phyloP scores from a whole-genome alignment of 768 basidiomycete species.

The Mycena belliarum region DNA sequence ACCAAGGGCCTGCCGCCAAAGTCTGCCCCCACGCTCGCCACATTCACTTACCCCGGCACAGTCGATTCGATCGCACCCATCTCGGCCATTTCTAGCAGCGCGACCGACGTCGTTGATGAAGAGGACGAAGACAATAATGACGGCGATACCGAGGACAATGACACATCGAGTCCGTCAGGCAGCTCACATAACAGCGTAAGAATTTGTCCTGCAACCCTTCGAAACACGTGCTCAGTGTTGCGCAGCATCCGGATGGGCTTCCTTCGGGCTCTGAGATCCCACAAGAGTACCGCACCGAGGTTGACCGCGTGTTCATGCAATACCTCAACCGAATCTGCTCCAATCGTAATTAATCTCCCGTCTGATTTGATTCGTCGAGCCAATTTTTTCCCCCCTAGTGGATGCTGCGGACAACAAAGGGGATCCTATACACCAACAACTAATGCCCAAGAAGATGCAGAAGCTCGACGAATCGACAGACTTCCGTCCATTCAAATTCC shows the following conservation, averaged over 20 bases:
- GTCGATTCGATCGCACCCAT: constrained; percentile 11
- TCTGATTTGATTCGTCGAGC: constrained; percentile 22
- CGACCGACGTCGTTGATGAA: constrained; percentile 26
- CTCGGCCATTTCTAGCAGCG: constrained; percentile 3
- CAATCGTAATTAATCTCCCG: constrained; percentile 62
- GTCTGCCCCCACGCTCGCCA: constrained; percentile 25
- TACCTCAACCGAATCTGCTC: constrained; percentile 89
- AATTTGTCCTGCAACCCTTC: neutral
- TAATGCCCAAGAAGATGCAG: constrained; percentile 99
- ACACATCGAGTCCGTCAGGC: constrained; percentile 18
- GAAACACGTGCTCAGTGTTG: neutral
- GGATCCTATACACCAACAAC: constrained; percentile 94
- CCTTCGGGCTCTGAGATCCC: constrained; percentile 58
- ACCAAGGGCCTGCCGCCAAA: constrained; percentile 9
- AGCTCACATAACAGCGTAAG: constrained; percentile 15
- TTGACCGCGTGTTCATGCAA: constrained; percentile 89
- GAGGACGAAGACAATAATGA: constrained; percentile 37
- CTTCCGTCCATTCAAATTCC: constrained; percentile 98
- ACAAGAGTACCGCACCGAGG: constrained; percentile 75
- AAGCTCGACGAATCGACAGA: constrained; percentile 94
- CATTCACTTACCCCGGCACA: constrained; percentile 26
- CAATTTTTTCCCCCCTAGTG: constrained; percentile 49
- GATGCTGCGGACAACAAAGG: constrained; percentile 93
- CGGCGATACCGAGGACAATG: constrained; percentile 27
- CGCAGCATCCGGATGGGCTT: constrained; percentile 17